Evolutionary conservation across 331 rosid genomes (phyloP), one percentile per base, ranked within the genome.

Genomic region (Acacia concinna): DNA sequence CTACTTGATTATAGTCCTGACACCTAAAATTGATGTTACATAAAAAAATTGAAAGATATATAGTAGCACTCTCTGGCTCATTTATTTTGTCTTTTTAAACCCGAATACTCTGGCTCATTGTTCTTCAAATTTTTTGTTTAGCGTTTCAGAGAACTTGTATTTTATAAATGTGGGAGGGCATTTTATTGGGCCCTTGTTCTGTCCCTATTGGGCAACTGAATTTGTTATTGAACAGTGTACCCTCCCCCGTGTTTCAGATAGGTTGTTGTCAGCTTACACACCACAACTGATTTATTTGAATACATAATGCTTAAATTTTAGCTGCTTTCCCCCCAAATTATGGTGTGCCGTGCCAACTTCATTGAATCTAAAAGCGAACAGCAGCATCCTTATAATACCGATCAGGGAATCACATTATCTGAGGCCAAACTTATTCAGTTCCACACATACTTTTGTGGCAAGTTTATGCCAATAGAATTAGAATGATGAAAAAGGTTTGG

Each of bases 111-210:
- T 68, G 78, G 5, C 23, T 31, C 20, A 40, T 78, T 74, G 40
- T 70, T 77, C 60, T 25, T 69, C 74, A 27, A 25, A 68, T 74
- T 77, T 68, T 77, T 70, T 54, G 23, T 20, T 63, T 52, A 35
- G n/a, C 65, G 30, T 71, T 78, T 44, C 76, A 65, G 81, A 76
- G 62, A 78, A 84, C 57, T 62, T 77, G 88, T 88, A 72, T 41
- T 79, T 63, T 64, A 84, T 70, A 4, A 34, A 20, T 47, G 44
- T 76, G 72, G 76, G 86, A 60, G 79, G 81, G 83, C 56, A 70
- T 86, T 64, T 73, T 77, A 32, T 72, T 37, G 28, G 63, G 75
- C 49, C 82, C 56, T 75, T 64, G 71, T 71, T 68, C 6, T 23
- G 64, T 20, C 57, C 23, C 23, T 72, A 56, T 32, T 49, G 41